Percentiles rank a stretch among this genome's conserved stretches.
These are phyloP conservation scores for Aspergillus udagawae DNA, from an alignment of 2,329 filamentous ascomycete species.

Conservation along the genomic window DNA sequence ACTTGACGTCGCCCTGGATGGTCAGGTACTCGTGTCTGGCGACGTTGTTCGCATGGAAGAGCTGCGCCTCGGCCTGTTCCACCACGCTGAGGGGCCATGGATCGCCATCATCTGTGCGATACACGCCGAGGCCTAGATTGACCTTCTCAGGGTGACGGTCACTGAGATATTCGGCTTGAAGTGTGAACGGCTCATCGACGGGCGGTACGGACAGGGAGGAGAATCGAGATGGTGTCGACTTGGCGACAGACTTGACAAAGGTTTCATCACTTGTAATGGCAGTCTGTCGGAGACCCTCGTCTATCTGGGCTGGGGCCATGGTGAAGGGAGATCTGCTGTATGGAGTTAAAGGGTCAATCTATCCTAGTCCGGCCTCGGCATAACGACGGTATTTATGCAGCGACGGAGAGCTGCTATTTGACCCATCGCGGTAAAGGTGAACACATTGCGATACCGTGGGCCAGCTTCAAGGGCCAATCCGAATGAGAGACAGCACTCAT, in stretches of 20 bases:
- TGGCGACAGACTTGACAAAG: not conserved
- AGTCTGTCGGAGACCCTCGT: not conserved
- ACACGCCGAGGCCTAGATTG: slow-evolving; percentile 88
- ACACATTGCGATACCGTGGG: not conserved
- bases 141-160: slow-evolving; percentile 73
- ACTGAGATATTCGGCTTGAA: slow-evolving; percentile 56
- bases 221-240: slow-evolving; percentile 12
- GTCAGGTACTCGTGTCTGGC: slow-evolving; percentile 96
- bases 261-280: not conserved
- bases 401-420: not conserved
- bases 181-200: slow-evolving; percentile 22
- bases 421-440: not conserved
- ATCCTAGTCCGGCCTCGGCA: not conserved
- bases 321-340: not conserved
- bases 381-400: not conserved
- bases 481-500: not conserved
- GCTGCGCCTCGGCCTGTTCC: slow-evolving; percentile 43
- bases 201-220: slow-evolving; percentile 13
- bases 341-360: not conserved
- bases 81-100: slow-evolving; percentile 93
- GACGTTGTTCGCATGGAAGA: slow-evolving; percentile 67
- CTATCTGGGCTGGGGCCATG: not conserved
- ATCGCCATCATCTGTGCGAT: slow-evolving; percentile 85
- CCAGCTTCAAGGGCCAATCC: not conserved
- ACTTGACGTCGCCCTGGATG: slow-evolving; percentile 76